Base-by-base conservation (phyloP, 1,284 basidiomycete genomes). In the Heliocybe sulcata region DNA sequence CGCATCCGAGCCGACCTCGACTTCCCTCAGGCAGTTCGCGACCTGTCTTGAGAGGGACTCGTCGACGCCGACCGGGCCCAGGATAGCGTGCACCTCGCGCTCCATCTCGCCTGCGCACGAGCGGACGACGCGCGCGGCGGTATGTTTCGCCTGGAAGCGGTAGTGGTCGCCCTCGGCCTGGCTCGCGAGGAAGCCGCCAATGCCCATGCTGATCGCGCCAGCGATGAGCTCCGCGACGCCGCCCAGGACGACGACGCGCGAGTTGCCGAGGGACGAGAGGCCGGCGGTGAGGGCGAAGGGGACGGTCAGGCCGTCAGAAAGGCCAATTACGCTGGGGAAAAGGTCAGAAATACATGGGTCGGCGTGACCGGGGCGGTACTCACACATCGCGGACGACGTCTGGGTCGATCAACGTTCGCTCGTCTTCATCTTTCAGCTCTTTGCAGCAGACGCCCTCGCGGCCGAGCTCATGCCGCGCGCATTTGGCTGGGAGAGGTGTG, bases 201-300 rank as follows among this genome's bases (percentile, higher is more conserved):
- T 90, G 57, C 95, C 95, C 96, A 98, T 99, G 0, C 86, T 89
- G 58, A 98, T 92, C 9, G 94, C 91, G n/a, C 95, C 94, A 2
- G 94, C 92, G 57, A 94, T 91, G 60, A 97, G 85, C 69, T 98
- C 92, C 26, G 95, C 92, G 52, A 97, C 73, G 50, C 95, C 93
- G 62, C 93, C 92, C 51, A 97, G 78, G 49, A 98, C 90, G 62
- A 98, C 95, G 35, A 97, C 79, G 54, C 79, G 83, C 12, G 91
- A 93, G 61, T 90, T 86, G 51, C 95, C 94, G 19, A 98, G 81
- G 1, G 90, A 92, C 1, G 94, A 94, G 10, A 98, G 81, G 60
- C 95, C 92, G 14, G 92, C 90, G 1, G 93, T 86, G 31, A 96
- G 75, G 2, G 93, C 93, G 67, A 95, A 95, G 0, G 94, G 94